Base-by-base conservation (phyloP, 2,329 filamentous ascomycete genomes). In the Lomentospora prolificans region DNA sequence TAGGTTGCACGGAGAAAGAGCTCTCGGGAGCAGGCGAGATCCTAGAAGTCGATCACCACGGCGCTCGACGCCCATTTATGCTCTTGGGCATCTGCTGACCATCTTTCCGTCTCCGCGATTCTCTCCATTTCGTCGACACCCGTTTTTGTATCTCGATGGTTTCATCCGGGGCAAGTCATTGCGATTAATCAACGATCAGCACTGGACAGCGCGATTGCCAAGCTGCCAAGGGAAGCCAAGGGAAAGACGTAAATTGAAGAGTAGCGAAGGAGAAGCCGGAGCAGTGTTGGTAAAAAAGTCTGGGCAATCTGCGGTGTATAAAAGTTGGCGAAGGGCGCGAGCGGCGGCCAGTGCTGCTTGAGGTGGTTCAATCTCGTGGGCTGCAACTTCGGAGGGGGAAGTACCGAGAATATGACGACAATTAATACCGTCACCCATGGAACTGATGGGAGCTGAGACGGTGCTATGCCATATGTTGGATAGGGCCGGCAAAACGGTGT, bases 161-260 rank as follows among this genome's bases (percentile, higher is more conserved):
- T 48, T 25, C 22, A 48, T 27, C 44, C 44, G 44, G 44, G 4
- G 24, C 4, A 10, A 48, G 44, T 48, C 44, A 27, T 48, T 9
- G 44, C 17, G 17, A 27, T 48, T 48, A 48, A 48, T 48, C 44
- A 48, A 48, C 22, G 22, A 48, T 48, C 44, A 48, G 12, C 3
- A 19, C 17, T 22, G 17, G 44, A n/a, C 3, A 48, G 44, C 17
- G 6, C 44, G 4, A 25, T 27, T 25, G 44, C 44, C 44, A 48
- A 48, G 44, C 44, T 48, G 44, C 44, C 44, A 48, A 48, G 44
- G 44, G 44, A 48, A 22, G 44, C 44, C 44, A 48, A 48, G 44
- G 44, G 44, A 22, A 22, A 10, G 12, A 22, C 44, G 44, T 48
- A 48, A 9, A 48, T 48, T 48, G 44, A 48, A 10, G 17, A 22